A percentile compares a stretch with the other conserved stretches of the same genome.
These are phyloP conservation scores for Gnetum montanum DNA, from an alignment of 75 land plant genomes.

Conservation along the genomic window DNA sequence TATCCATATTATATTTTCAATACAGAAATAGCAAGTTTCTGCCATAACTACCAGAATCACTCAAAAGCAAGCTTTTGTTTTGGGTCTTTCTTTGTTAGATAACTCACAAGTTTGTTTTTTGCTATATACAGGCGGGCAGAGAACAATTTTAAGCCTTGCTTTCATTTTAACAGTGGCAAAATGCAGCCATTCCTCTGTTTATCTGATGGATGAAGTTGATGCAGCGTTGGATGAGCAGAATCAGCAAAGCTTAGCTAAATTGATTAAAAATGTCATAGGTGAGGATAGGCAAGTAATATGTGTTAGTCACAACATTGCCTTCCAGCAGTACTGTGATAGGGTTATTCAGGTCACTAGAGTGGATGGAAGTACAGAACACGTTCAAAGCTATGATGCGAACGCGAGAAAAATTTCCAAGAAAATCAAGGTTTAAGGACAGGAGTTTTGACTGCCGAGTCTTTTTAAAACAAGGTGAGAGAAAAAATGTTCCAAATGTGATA, in stretches of 20 bases:
- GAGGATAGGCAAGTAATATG: slow-evolving; percentile 16
- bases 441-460: no score
- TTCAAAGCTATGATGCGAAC: slow-evolving; percentile 4
- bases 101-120: neutral
- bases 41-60: no score
- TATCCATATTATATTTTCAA: no score
- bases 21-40: no score
- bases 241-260: slow-evolving; percentile 13
- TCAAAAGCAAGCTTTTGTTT: no score
- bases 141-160: slow-evolving; percentile 17
- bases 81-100: no score
- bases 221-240: slow-evolving; percentile 24
- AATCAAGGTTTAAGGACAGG: no score
- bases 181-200: slow-evolving; percentile 11
- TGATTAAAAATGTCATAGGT: slow-evolving; percentile 11
- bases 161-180: slow-evolving; percentile 15
- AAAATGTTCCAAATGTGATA: no score
- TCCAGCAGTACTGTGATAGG: slow-evolving; percentile 15
- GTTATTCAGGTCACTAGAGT: slow-evolving; percentile 15
- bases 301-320: slow-evolving; percentile 20
- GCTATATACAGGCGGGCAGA: slow-evolving; percentile 14
- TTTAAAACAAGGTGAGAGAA: no score
- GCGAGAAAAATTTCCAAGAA: slow-evolving; percentile 1
- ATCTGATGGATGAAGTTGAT: slow-evolving; percentile 22
- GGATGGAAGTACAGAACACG: slow-evolving; percentile 10